phyloP scores from a whole-genome alignment of 805 yeast genomes.

The Pichia paraexigua region DNA sequence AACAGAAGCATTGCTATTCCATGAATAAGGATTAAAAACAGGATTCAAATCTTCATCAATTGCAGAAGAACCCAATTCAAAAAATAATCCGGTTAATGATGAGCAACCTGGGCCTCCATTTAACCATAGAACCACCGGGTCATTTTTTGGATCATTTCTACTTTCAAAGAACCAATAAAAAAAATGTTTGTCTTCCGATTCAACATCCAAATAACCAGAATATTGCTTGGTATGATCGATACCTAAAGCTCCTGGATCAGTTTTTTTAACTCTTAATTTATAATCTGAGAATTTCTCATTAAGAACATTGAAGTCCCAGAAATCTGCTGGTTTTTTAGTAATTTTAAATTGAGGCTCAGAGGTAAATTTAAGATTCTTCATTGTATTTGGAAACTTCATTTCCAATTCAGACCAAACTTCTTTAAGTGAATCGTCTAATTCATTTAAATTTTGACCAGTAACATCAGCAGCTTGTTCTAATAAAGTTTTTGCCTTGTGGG shows the following conservation, averaged over 20 bases:
- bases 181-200: slow-evolving; percentile 70
- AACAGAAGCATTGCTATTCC: slow-evolving; percentile 88
- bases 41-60: slow-evolving; percentile 60
- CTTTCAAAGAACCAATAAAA: slow-evolving; percentile 94
- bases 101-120: slow-evolving; percentile 98
- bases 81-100: slow-evolving; percentile 79
- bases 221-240: slow-evolving; percentile 61
- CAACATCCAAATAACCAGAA: slow-evolving; percentile 64
- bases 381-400: slow-evolving; percentile 47
- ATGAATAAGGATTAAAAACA: slow-evolving; percentile 71
- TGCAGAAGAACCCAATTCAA: slow-evolving; percentile 85
- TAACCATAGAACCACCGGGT: slow-evolving; percentile 81
- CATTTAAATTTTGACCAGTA: slow-evolving; percentile 42
- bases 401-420: slow-evolving; percentile 59
- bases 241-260: slow-evolving; percentile 43
- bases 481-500: slow-evolving; percentile 16
- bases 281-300: slow-evolving; percentile 35
- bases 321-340: slow-evolving; percentile 25
- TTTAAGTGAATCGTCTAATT: slow-evolving; percentile 42
- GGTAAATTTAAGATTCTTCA: slow-evolving; percentile 40
- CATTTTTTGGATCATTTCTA: slow-evolving; percentile 76
- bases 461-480: slow-evolving; percentile 41
- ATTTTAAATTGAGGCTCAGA: slow-evolving; percentile 41
- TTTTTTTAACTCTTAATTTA: slow-evolving; percentile 41
- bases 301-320: slow-evolving; percentile 30